phyloP scores from a whole-genome alignment of 345 rosid species.

The Aurinia saxatilis region DNA sequence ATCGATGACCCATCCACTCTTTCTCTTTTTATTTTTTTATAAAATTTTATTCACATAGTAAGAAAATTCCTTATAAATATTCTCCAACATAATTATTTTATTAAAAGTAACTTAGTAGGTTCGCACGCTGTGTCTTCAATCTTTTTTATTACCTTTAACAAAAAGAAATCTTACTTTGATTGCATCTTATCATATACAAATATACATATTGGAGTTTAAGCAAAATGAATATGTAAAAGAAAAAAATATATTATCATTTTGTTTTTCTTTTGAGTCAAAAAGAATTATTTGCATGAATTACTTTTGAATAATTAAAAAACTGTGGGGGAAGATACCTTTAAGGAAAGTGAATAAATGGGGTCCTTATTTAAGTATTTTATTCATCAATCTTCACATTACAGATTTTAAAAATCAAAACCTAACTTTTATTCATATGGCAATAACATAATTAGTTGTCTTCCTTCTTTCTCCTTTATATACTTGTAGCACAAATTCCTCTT shows the following conservation, averaged over 20 bases:
- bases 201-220: not conserved
- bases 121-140: conserved; percentile 10
- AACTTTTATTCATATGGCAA: conserved; percentile 19
- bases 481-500: not conserved
- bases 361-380: not conserved
- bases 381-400: not conserved
- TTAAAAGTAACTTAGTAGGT: not conserved
- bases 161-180: not conserved
- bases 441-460: not conserved
- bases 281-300: conserved; percentile 2
- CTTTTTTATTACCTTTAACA: not conserved
- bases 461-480: conserved; percentile 22
- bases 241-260: not conserved
- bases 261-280: not conserved
- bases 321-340: conserved; percentile 6
- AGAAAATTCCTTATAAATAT: not conserved
- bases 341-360: conserved; percentile 24
- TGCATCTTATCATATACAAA: not conserved
- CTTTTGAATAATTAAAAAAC: not conserved
- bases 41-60: not conserved
- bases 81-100: conserved; percentile 1
- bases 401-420: not conserved
- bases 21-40: not conserved
- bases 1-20: conserved; percentile 15
- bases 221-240: not conserved